These are phyloP conservation scores for Aphanomyces stellatus DNA, from an alignment of 352 stramenopile species.

Conservation along the genomic window DNA sequence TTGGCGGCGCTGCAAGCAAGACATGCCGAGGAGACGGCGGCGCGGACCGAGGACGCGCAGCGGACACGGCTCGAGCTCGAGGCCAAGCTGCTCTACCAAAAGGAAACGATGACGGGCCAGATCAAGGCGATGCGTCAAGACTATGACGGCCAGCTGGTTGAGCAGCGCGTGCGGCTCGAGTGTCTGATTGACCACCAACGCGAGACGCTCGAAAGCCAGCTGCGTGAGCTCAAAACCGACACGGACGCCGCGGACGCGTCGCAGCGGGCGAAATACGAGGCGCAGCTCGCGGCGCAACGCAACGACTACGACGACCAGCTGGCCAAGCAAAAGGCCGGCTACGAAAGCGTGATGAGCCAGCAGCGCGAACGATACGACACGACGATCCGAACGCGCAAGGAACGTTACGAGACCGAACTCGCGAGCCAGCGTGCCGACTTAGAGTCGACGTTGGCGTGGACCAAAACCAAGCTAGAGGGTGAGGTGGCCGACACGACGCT, in stretches of 20 bases:
- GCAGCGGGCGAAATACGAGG: neutral
- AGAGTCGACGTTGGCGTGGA: neutral
- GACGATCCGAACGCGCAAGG: neutral
- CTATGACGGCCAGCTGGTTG: neutral
- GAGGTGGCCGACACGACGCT: neutral
- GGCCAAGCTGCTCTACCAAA: neutral
- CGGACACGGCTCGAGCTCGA: neutral
- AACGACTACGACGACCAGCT: neutral
- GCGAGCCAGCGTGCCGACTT: neutral
- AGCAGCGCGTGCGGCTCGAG: neutral
- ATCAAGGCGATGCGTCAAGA: neutral
- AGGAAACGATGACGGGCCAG: constrained; percentile 2
- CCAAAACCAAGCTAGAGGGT: neutral
- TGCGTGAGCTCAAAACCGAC: neutral
- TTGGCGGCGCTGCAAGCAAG: neutral
- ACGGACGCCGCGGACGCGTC: neutral
- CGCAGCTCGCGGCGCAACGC: neutral
- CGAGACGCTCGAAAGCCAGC: neutral
- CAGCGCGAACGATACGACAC: constrained; percentile 1
- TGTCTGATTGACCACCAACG: neutral
- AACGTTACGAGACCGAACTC: constrained; percentile 7
- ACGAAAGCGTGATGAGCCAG: neutral
- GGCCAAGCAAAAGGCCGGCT: neutral
- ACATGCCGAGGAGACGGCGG: neutral
- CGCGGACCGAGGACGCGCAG: neutral